Evolutionary conservation across 176 grass and related monocot species (phyloP).

Genomic region (Triticum urartu): DNA sequence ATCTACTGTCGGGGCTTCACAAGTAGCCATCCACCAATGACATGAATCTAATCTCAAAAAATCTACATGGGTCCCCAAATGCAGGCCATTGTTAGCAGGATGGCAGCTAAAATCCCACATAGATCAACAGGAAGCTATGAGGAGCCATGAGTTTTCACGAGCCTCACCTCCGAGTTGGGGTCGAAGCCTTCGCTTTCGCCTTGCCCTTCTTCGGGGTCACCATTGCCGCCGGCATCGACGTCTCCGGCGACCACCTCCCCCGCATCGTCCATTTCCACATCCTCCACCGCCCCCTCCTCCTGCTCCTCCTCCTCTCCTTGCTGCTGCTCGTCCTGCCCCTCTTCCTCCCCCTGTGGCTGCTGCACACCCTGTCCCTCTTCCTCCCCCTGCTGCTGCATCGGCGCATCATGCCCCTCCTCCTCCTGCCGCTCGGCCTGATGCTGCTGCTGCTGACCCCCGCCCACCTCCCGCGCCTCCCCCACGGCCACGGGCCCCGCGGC

Average conservation of each 20-base stretch:
- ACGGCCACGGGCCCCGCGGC: not conserved
- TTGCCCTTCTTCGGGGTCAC: constrained; percentile 47
- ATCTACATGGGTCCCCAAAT: not conserved
- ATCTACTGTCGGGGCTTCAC: not conserved
- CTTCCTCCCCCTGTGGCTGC: not conserved
- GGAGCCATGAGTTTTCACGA: not conserved
- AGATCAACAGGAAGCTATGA: not conserved
- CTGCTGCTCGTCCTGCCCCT: not conserved
- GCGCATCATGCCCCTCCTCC: not conserved
- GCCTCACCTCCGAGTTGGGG: constrained; percentile 45
- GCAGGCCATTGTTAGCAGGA: not conserved
- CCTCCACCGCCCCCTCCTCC: constrained; percentile 40
- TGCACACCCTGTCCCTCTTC: not conserved
- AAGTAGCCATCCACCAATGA: not conserved
- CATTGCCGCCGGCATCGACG: not conserved
- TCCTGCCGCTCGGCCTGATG: not conserved
- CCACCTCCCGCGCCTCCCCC: not conserved
- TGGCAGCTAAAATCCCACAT: not conserved
- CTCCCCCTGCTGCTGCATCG: not conserved
- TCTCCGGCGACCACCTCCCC: constrained; percentile 36
- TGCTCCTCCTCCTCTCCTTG: constrained; percentile 10
- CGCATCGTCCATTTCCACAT: constrained; percentile 41
- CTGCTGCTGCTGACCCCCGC: not conserved
- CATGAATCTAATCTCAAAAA: not conserved
- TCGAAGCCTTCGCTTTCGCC: constrained; percentile 48